Base-by-base conservation (phyloP, 352 stramenopile genomes). In the Aphanomyces astaci region DNA sequence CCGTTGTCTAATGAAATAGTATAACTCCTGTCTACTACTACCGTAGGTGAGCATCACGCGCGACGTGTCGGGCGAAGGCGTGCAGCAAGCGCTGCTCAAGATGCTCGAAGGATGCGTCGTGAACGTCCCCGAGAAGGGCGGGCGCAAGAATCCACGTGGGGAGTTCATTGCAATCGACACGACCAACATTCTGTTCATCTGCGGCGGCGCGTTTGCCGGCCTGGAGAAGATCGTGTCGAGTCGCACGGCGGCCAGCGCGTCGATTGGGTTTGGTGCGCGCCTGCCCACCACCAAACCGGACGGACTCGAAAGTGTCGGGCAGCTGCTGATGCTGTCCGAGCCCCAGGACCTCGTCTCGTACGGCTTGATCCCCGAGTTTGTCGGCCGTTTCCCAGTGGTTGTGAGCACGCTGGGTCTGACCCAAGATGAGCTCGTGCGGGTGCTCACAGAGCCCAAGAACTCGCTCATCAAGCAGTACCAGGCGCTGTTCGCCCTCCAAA, bases 171-270 rank as follows among this genome's bases (percentile, higher is more conserved):
- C 96, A 65, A 99, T 99, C 71, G 96, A 99, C 78, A 99, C 97
- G 59, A 98, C 92, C 28, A 98, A 99, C 73, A 99, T 99, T 65
- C 77, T 99, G 45, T 99, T 99, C 77, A 99, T 99, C 72, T 98
- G 94, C 75, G 96, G 96, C 39, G 97, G 97, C 9, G 97, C 97
- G 24, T 99, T 99, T 73, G 89, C 92, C 2, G 96, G 96, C 2
- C 77, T 99, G 28, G 96, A 99, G 77, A 80, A 95, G 39, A 90
- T 98, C 54, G 90, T 99, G 1, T 94, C 94, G 31, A 77, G 87
- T n/a, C 83, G 96, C 52, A 97, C 96, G 60, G 86, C 95, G 46
- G n/a, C n/a, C n/a, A 86, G 83, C 19, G 86, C 94, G 36, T 98
- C 89, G n/a, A 99, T 99, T 73, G 96, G 96, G 33, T 99, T 99